A percentile compares a stretch with the other conserved stretches of the same genome.
phyloP scores from a whole-genome alignment of 2,329 filamentous ascomycete genomes.

The Phyllosticta paracitricarpa region DNA sequence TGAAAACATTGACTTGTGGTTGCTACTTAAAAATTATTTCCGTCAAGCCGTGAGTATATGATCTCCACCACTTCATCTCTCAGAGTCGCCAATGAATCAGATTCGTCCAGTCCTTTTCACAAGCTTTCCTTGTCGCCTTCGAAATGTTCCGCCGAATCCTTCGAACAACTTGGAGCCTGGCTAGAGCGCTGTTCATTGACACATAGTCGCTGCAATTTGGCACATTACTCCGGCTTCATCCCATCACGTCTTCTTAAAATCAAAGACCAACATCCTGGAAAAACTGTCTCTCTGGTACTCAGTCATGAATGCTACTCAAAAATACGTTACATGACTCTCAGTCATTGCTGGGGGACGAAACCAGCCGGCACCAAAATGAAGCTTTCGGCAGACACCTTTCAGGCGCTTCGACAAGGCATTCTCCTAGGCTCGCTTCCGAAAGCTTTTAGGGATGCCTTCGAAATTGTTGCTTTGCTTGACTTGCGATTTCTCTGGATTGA shows the following conservation, averaged over 20 bases:
- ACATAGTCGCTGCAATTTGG: neutral
- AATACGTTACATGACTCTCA: neutral
- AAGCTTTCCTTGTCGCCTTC: neutral
- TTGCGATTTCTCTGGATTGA: neutral
- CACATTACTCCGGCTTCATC: neutral
- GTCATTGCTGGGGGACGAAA: neutral
- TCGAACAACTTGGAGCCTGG: neutral
- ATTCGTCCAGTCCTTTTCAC: neutral
- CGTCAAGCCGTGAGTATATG: too few species aligned
- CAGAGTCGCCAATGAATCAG: neutral
- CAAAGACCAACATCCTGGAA: neutral
- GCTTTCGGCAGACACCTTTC: neutral
- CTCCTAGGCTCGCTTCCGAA: neutral
- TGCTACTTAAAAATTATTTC: too few species aligned
- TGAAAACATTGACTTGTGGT: too few species aligned
- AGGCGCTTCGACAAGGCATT: neutral
- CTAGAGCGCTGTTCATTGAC: neutral
- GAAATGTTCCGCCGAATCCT: neutral
- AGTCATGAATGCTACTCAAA: neutral
- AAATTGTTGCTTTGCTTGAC: neutral
- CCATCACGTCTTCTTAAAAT: neutral
- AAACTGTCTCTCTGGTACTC: neutral
- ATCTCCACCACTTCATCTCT: too few species aligned
- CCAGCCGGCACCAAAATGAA: neutral
- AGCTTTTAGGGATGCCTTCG: neutral